These are phyloP conservation scores for Backusella circina DNA, from an alignment of 192 early-diverging fungal genomes.

Conservation along the genomic window DNA sequence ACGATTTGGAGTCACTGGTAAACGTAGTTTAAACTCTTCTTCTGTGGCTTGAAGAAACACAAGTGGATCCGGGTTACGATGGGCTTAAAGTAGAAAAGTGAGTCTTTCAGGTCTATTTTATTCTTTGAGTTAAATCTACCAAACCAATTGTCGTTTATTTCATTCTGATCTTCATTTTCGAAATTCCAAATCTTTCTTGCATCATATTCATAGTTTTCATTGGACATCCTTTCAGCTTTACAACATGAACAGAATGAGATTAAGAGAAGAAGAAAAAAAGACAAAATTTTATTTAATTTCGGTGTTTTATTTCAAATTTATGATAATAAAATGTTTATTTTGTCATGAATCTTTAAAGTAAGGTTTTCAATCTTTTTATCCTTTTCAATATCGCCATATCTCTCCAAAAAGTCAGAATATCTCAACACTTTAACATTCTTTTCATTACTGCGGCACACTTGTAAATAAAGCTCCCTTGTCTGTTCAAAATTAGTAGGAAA, in stretches of 20 bases:
- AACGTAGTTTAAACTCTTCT: neutral
- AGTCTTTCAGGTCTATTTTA: neutral
- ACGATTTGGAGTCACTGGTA: neutral
- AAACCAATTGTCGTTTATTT: neutral
- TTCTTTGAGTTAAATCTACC: neutral
- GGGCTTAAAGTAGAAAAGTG: neutral
- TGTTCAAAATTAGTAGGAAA: constrained; percentile 97
- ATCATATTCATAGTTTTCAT: neutral
- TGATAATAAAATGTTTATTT: constrained; percentile 63
- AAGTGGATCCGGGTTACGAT: neutral
- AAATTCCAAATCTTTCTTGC: neutral
- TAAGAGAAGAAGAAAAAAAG: neutral
- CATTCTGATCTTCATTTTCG: neutral
- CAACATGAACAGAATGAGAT: neutral
- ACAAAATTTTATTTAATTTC: neutral
- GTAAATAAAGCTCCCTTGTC: constrained; percentile 69
- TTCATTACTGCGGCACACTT: constrained; percentile 49
- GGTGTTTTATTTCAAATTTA: constrained; percentile 11
- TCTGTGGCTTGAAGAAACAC: neutral
- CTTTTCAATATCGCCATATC: constrained; percentile 69
- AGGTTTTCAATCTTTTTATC: constrained; percentile 89
- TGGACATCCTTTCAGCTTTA: neutral
- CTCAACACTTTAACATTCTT: constrained; percentile 56
- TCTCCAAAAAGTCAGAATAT: constrained; percentile 75
- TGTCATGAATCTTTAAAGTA: constrained; percentile 91